These are phyloP conservation scores for Agaricus subrufescens DNA, from an alignment of 768 basidiomycete genomes.

Conservation along the genomic window DNA sequence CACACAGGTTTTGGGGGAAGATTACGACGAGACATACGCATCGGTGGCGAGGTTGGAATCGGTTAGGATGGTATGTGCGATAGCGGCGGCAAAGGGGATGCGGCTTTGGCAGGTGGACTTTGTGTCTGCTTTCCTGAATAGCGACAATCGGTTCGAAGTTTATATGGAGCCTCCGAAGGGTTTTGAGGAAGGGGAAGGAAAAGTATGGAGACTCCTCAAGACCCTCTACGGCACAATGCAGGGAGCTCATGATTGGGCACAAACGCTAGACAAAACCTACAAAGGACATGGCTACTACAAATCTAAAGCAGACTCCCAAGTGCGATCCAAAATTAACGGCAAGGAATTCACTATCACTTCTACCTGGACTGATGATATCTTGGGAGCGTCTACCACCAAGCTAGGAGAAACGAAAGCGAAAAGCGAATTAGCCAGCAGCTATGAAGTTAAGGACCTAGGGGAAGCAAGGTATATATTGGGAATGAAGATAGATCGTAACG, in stretches of 20 bases:
- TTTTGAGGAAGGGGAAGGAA: background rate
- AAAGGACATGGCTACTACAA: slow-evolving; percentile 10
- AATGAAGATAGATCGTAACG: slow-evolving; percentile 9
- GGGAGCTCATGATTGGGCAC: slow-evolving; percentile 10
- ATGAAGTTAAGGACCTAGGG: slow-evolving; percentile 12
- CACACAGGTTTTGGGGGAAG: slow-evolving; percentile 11
- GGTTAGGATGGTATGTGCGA: slow-evolving; percentile 13
- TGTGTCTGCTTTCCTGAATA: slow-evolving; percentile 16
- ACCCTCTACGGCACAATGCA: slow-evolving; percentile 17
- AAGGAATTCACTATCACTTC: slow-evolving; percentile 8
- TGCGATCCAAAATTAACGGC: slow-evolving; percentile 4
- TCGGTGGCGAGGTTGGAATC: slow-evolving; percentile 14
- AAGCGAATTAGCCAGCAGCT: background rate
- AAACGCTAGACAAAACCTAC: slow-evolving; percentile 8
- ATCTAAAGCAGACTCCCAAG: background rate
- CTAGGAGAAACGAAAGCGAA: too few species aligned
- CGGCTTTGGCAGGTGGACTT: slow-evolving; percentile 17
- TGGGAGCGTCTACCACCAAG: too few species aligned
- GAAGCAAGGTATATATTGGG: slow-evolving; percentile 8
- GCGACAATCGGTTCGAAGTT: slow-evolving; percentile 14
- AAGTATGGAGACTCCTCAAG: slow-evolving; percentile 13
- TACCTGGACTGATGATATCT: background rate
- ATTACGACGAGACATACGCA: slow-evolving; percentile 15
- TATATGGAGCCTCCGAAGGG: slow-evolving; percentile 13
- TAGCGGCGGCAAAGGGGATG: slow-evolving; percentile 7